A percentile compares a stretch with the other conserved stretches of the same genome.
phyloP scores from a whole-genome alignment of 2,329 filamentous ascomycete genomes.

The Cladobotryum protrusum region DNA sequence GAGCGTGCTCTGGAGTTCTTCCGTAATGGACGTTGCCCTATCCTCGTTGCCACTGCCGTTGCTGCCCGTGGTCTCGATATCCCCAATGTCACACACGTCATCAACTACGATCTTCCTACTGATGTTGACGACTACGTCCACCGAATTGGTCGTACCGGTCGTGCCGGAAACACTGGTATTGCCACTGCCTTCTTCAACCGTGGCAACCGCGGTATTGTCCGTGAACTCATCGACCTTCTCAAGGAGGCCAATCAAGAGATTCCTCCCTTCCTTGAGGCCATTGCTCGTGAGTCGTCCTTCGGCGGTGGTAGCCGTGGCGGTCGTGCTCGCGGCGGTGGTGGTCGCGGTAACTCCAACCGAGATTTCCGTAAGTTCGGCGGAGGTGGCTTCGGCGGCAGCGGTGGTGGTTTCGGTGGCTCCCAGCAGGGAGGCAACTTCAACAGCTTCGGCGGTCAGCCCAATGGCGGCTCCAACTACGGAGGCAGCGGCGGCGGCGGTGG shows the following conservation, averaged over 20 bases:
- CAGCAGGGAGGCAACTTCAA: slow-evolving; percentile 32
- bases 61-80: slow-evolving; percentile 90
- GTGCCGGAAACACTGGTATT: slow-evolving; percentile 98
- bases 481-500: slow-evolving; percentile 34
- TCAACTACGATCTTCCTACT: slow-evolving; percentile 99
- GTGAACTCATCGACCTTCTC: slow-evolving; percentile 92
- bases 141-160: slow-evolving; percentile 98
- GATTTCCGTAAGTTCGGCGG: slow-evolving; percentile 81
- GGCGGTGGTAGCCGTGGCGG: slow-evolving; percentile 56
- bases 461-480: slow-evolving; percentile 33
- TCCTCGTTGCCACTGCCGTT: slow-evolving; percentile 93
- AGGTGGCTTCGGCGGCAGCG: slow-evolving; percentile 40
- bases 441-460: slow-evolving; percentile 23
- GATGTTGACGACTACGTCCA: slow-evolving; percentile 99
- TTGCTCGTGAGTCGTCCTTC: slow-evolving; percentile 88
- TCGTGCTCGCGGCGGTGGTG: slow-evolving; percentile 53
- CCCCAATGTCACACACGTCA: slow-evolving; percentile 90
- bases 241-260: slow-evolving; percentile 99
- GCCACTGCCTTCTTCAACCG: slow-evolving; percentile 99
- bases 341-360: slow-evolving; percentile 65
- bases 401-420: slow-evolving; percentile 33
- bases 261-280: slow-evolving; percentile 89
- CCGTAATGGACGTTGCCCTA: slow-evolving; percentile 90
- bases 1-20: slow-evolving; percentile 97
- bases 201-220: slow-evolving; percentile 95